Percentiles rank a stretch among this genome's conserved stretches.
These are phyloP conservation scores for Hymenochaete sp. DNA, from an alignment of 1,284 basidiomycete genomes.

Conservation along the genomic window DNA sequence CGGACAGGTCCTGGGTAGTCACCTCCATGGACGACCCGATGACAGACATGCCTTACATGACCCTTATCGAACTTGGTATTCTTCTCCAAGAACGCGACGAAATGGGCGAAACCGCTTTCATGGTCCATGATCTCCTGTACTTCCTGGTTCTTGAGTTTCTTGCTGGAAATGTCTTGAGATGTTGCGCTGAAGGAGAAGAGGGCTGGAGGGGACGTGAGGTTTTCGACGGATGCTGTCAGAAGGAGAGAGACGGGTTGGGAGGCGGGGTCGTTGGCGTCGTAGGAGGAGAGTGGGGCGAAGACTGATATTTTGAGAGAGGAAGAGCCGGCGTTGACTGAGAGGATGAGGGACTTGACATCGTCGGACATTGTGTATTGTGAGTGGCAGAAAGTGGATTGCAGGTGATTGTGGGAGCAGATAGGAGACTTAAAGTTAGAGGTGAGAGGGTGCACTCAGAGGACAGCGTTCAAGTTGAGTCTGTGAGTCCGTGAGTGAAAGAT, in stretches of 20 bases:
- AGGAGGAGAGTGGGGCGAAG: constrained; percentile 31
- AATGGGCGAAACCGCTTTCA: constrained; percentile 54
- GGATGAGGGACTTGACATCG: constrained; percentile 34
- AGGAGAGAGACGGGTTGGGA: constrained; percentile 37
- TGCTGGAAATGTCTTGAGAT: constrained; percentile 22
- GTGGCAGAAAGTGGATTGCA: too few species aligned
- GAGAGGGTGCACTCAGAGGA: too few species aligned
- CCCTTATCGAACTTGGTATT: constrained; percentile 36
- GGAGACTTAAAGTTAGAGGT: too few species aligned
- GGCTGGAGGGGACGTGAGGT: constrained; percentile 49
- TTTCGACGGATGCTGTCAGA: constrained; percentile 43
- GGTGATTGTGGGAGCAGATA: too few species aligned
- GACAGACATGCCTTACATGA: constrained; percentile 49
- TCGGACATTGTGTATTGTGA: too few species aligned
- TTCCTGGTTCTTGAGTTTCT: constrained; percentile 31
- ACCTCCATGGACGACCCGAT: constrained; percentile 80
- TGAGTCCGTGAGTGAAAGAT: too few species aligned
- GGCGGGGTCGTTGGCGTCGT: not conserved
- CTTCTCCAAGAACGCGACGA: constrained; percentile 42
- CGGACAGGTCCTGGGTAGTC: constrained; percentile 59
- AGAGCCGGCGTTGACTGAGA: constrained; percentile 64
- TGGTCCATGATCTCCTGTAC: constrained; percentile 42
- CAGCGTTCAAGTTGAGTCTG: too few species aligned
- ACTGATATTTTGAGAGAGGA: constrained; percentile 73
- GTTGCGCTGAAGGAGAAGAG: constrained; percentile 37